Conservation (phyloP, 2,329 filamentous ascomycete species). For the Fusarium continuum region DNA sequence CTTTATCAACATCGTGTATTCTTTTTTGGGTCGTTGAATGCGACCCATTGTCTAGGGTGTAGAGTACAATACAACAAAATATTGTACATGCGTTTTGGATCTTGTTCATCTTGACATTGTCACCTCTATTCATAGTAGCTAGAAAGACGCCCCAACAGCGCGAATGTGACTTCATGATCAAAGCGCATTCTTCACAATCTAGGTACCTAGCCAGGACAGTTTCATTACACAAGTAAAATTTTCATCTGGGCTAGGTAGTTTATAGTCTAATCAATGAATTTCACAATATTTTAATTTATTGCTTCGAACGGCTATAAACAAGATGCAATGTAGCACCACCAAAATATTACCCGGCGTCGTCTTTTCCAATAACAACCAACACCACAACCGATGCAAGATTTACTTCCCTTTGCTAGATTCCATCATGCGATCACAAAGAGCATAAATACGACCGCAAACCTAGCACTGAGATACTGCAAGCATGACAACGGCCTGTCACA, state of each 20-base stretch:
- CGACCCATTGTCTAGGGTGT: background rate
- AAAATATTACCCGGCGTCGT: background rate
- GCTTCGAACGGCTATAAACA: background rate
- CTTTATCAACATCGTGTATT: slow-evolving; percentile 8
- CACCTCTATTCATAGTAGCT: background rate
- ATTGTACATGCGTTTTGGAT: background rate
- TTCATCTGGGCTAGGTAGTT: too few relatives aligned
- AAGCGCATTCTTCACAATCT: too few relatives aligned
- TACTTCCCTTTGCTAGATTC: background rate
- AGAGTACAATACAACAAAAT: background rate
- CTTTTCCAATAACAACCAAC: background rate
- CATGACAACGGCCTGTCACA: background rate
- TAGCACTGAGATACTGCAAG: background rate
- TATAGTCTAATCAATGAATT: too few relatives aligned
- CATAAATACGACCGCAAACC: background rate
- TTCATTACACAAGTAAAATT: too few relatives aligned
- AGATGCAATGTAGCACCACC: background rate
- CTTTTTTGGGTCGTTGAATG: background rate
- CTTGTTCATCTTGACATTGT: background rate
- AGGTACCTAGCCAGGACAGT: too few relatives aligned
- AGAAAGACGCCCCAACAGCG: background rate
- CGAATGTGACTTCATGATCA: background rate
- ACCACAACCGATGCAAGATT: background rate
- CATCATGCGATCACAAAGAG: slow-evolving; percentile 3
- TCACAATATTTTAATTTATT: background rate